phyloP scores from a whole-genome alignment of 768 basidiomycete genomes.

The Lactifluus volemus region DNA sequence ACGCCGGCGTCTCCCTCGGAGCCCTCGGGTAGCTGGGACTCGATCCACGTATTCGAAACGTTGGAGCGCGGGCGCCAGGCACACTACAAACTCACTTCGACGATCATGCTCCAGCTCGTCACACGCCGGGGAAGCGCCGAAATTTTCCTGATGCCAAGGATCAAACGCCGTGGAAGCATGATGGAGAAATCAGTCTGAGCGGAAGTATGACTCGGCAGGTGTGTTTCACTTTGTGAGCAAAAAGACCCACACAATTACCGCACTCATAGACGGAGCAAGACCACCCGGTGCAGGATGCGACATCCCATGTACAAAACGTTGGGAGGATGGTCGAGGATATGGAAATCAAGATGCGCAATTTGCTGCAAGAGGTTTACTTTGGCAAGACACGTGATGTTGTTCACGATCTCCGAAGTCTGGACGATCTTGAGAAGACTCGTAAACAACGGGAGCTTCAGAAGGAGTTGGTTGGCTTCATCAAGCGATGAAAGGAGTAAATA shows the following conservation, averaged over 20 bases:
- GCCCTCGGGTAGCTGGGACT: slow-evolving; percentile 91
- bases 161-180: slow-evolving; percentile 40
- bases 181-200: slow-evolving; percentile 76
- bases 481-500: slow-evolving; percentile 23
- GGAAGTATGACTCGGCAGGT: slow-evolving; percentile 98
- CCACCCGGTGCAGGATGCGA: slow-evolving; percentile 66
- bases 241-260: background rate
- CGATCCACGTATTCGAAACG: slow-evolving; percentile 95
- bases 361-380: slow-evolving; percentile 91
- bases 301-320: slow-evolving; percentile 88
- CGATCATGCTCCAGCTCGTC: slow-evolving; percentile 89
- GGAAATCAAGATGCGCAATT: slow-evolving; percentile 98
- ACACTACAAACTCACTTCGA: slow-evolving; percentile 95
- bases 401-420: slow-evolving; percentile 81
- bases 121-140: slow-evolving; percentile 32
- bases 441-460: slow-evolving; percentile 82
- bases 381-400: slow-evolving; percentile 96
- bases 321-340: slow-evolving; percentile 96
- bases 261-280: slow-evolving; percentile 73
- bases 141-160: slow-evolving; percentile 29
- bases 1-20: slow-evolving; percentile 45
- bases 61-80: slow-evolving; percentile 87
- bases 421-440: slow-evolving; percentile 75
- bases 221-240: slow-evolving; percentile 22
- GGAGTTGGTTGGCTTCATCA: slow-evolving; percentile 83